Evolutionary conservation across 331 rosid species (phyloP), one percentile per base, ranked within the genome.

Genomic region (Malus hybrid): DNA sequence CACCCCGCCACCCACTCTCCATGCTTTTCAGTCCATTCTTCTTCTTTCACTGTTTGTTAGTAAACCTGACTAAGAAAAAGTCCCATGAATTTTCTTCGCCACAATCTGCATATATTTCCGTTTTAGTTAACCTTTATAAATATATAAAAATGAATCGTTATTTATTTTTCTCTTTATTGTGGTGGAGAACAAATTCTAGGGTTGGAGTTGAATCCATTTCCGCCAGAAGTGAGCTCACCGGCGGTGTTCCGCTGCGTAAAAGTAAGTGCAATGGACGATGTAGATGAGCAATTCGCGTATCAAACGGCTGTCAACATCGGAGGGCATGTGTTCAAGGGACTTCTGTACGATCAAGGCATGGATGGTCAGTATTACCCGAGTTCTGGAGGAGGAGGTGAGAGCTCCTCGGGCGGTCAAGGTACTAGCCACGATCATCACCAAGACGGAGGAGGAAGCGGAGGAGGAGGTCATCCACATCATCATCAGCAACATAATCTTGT

Each of bases 241-340:
- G 99, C 99, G 4, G 83, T 88, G 71, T 95, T 95, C 57, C 93
- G 96, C n/a, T 95, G 99, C 68, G 97, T 95, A 42, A 89, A 78
- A 80, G 97, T 95, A 13, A 92, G 92, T 77, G 85, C 97, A 50
- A 83, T 95, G 89, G 96, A 90, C 80, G 90, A 89, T 67, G 84
- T 82, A 9, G 97, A 90, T 16, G 99, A 95, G 19, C 90, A 94
- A 65, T 90, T 83, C 74, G 99, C 97, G 14, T 95, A 92, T 81
- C 97, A 95, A 81, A 90, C 99, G 19, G 97, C 97, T 7, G 89
- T 95, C 33, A 95, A 88, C 89, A 95, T 95, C 61, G 96, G 96
- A 75, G 99, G 99, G 6, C 96, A 91, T 63, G 87, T 92, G 48
- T 95, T 92, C 93, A 95, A 88, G 64, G 99, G 99, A 75, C 88